Base-by-base conservation (phyloP, 2,329 filamentous ascomycete genomes). In the Orbilia ellipsospora region DNA sequence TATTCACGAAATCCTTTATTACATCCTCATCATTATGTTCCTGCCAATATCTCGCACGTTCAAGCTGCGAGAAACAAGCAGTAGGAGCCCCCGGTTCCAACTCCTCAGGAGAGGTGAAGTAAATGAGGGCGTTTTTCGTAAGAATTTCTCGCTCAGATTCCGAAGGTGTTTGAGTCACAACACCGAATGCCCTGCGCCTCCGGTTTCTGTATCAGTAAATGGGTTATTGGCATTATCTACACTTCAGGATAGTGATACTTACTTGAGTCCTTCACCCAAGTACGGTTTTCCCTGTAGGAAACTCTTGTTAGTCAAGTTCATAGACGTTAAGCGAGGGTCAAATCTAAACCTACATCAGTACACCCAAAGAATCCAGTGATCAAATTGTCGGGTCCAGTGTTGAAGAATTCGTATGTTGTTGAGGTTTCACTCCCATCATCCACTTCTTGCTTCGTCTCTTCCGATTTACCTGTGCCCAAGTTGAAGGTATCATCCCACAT, bases 281-380 rank as follows among this genome's bases (percentile, higher is more conserved):
- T 75, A 75, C 18, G 72, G 64, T 40, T 75, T 75, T 16, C 72
- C 72, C 72, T 75, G 44, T 26, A 31, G 7, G 4, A 61, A 16
- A 50, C 28, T 20, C 10, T 12, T 8, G 26, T 75, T 69, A 64
- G 59, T 23, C 13, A 26, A 36, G 26, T 42, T n/a, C 51, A 23
- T 23, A 4, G 23, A 4, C 23, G 23, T 8, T 4, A 8, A 61
- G 28, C 12, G 16, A 31, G 2, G 20, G n/a, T 18, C 6, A 5
- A 45, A 15, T 48, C 31, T 7, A 18, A 36, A 55, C 72, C 65
- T 65, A 75, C 72, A 26, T 75, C 72, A 50, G 64, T 64, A 18
- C 64, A 75, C 23, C 72, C 72, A 28, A 75, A 75, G 31, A 75
- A 75, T 2, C 72, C 72, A n/a, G 72, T 75, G 23, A 75, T 69